Conservation (phyloP, 441 rosid species). For the Populus tomentosa region DNA sequence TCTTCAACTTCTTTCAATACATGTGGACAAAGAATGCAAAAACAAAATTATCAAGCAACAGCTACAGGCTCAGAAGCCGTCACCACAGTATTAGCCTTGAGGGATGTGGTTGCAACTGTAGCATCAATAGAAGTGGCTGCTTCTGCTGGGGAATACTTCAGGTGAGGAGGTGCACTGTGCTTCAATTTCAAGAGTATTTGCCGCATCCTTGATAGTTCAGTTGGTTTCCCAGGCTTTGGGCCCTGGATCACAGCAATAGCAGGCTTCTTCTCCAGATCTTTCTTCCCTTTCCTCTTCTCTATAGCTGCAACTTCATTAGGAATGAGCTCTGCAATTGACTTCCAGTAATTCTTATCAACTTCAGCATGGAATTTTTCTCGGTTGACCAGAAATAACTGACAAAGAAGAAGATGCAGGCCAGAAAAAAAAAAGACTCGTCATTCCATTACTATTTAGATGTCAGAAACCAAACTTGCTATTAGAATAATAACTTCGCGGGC, state of each 20-base stretch:
- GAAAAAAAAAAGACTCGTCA: neutral
- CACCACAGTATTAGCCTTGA: constrained; percentile 15
- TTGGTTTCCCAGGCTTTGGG: constrained; percentile 92
- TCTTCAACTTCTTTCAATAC: neutral
- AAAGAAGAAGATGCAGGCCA: constrained; percentile 10
- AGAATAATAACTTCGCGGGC: too few relatives aligned
- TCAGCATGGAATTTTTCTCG: constrained; percentile 68
- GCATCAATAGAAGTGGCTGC: constrained; percentile 37
- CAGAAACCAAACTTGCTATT: neutral
- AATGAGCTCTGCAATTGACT: constrained; percentile 76
- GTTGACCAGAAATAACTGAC: constrained; percentile 50
- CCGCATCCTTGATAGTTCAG: constrained; percentile 81
- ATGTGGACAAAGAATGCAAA: neutral
- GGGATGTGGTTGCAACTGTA: constrained; percentile 12
- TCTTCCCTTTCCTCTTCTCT: constrained; percentile 66
- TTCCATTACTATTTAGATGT: neutral
- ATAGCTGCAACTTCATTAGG: constrained; percentile 74
- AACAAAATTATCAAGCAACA: constrained; percentile 32
- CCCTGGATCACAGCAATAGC: constrained; percentile 57
- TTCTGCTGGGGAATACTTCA: constrained; percentile 50
- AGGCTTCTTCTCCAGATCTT: constrained; percentile 66
- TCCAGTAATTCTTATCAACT: constrained; percentile 80
- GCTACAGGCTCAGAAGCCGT: constrained; percentile 38
- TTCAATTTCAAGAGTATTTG: constrained; percentile 70
- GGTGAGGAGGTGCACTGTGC: constrained; percentile 67